A percentile compares a stretch with the other conserved stretches of the same genome.
These are phyloP conservation scores for Akanthomyces uredinophilus DNA, from an alignment of 2,329 filamentous ascomycete species.

Conservation along the genomic window DNA sequence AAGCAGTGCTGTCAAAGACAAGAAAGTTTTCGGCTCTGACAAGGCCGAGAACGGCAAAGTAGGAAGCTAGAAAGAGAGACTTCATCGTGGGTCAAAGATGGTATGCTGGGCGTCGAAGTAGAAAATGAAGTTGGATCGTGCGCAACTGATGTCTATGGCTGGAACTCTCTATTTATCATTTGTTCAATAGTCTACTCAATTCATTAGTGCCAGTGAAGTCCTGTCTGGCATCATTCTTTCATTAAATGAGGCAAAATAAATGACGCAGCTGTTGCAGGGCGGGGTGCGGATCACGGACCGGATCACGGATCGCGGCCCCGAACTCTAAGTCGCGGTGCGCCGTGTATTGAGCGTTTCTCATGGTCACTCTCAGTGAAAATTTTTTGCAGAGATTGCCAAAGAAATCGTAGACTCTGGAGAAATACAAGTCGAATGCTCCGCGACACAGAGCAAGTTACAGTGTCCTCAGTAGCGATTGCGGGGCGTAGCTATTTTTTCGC, in stretches of 20 bases:
- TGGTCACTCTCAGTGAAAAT: too few relatives aligned
- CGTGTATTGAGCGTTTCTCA: too few relatives aligned
- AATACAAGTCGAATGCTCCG: too few relatives aligned
- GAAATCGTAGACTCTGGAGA: too few relatives aligned
- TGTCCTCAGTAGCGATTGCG: too few relatives aligned
- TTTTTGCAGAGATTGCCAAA: too few relatives aligned
- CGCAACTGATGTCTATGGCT: neutral
- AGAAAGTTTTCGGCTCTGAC: neutral
- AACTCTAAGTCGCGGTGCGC: too few relatives aligned
- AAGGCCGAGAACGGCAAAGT: neutral
- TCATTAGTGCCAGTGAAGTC: neutral
- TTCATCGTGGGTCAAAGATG: neutral
- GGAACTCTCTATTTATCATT: neutral
- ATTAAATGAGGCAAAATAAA: neutral
- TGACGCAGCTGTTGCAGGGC: neutral
- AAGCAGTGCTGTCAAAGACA: conserved; percentile 14
- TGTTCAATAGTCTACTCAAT: neutral
- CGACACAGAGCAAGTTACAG: too few relatives aligned
- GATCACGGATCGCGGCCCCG: neutral
- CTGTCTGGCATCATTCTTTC: neutral
- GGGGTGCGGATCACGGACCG: neutral
- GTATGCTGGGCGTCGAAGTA: neutral
- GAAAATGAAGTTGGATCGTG: neutral
- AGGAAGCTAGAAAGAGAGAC: neutral
- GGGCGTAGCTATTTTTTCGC: too few relatives aligned